Base-by-base conservation (phyloP, 148 eudicot genomes). In the Camellia granthamiana region DNA sequence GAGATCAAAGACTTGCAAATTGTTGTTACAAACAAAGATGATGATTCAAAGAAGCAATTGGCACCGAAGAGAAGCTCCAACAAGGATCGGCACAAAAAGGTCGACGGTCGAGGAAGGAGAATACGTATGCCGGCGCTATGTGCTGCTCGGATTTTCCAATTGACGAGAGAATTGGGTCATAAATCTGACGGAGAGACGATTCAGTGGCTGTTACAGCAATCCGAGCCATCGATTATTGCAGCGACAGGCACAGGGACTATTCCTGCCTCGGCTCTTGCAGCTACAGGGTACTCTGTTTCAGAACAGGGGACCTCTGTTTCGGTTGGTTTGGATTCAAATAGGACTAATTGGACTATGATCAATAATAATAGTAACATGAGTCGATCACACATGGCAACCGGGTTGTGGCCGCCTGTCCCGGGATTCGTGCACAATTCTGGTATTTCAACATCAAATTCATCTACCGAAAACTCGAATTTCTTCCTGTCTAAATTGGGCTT, bases 41-140 rank as follows among this genome's bases (percentile, higher is more conserved):
- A 55, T 9, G 73, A 79, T 49, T 30, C 38, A 30, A 83, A 74
- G 76, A 85, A 81, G 68, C 82, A 74, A 21, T 64, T 86, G 38
- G 81, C 82, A 56, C 85, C 89, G 59, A 88, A 85, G 66, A 83
- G 90, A 83, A 88, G 87, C 51, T 85, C 91, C 44, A 90, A 76
- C 85, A 90, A 90, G 78, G 93, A 90, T 30, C 83, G 93, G 72
- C 93, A 90, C 78, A 90, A 85, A 44, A 90, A 90, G 30, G 93
- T 90, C 15, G 91, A 90, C 77, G 93, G 93, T 12, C 83, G 93
- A 77, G 93, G 93, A 2, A 82, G 93, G 79, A 88, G 93, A 54
- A 90, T 90, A 6, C 63, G 93, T 58, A 88, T 90, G 85, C 93
- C 93, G 11, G 91, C 91, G 2, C 80, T 90, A 7, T 88, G 87